Base-by-base conservation (phyloP, 345 rosid genomes). In the Bruguiera gymnorhiza region DNA sequence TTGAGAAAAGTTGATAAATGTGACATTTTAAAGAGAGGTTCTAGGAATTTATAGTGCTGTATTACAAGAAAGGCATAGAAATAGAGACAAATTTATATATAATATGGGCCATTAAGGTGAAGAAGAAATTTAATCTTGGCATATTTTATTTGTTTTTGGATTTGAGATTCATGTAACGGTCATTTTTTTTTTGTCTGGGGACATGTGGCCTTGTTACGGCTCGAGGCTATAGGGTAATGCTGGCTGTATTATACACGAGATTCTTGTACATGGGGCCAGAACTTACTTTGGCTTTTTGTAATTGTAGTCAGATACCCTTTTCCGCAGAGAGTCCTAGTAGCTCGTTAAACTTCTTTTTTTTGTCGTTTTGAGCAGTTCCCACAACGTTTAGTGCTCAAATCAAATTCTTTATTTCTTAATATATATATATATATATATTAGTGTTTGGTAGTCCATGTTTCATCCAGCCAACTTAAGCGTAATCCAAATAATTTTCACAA, bases 131-230 rank as follows among this genome's bases (percentile, higher is more conserved):
- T 48, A 9, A 31, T 2, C 39, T 20, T 23, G 50, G 20, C 15
- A 8, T 11, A 1, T 26, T 15, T 51, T 56, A 5, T 63, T 60
- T 29, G 8, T 59, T 16, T 26, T 66, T 16, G 32, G 5, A 9
- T 24, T 36, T 67, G 59, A 60, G 63, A 23, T 48, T 23, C 24
- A 70, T 75, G 31, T 27, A 84, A 84, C 85, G 87, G 87, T 82
- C 85, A 73, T 75, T 72, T 83, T 71, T 73, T 43, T 34, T 63
- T 77, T 63, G 60, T 60, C 63, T 65, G 65, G 66, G 74, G 27
- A 69, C 54, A 60, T 48, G 2, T 32, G 32, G 71, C 30, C 16
- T 54, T 60, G 24, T 56, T 65, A 26, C n/a, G 63, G 72, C 57
- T 24, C n/a, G 64, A 69, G 76, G 71, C 39, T 48, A 67, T 11